Evolutionary conservation across 257 asterid species (phyloP).

Genomic region (Petunia secreta): DNA sequence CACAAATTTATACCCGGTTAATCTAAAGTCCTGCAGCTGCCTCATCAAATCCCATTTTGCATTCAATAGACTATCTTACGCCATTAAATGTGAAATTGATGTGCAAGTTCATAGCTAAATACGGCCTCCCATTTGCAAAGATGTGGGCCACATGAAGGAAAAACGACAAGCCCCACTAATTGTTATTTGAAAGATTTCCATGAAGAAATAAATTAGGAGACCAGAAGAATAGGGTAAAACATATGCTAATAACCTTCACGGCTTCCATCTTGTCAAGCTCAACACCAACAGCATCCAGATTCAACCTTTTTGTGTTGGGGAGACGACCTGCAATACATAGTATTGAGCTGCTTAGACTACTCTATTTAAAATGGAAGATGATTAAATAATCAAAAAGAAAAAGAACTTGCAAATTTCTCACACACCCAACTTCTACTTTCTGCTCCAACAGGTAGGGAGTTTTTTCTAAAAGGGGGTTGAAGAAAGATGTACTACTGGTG

Average conservation of each 20-base stretch:
- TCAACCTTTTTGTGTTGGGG: slow-evolving; percentile 89
- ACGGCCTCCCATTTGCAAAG: not conserved
- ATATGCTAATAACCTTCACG: slow-evolving; percentile 58
- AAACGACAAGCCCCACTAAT: slow-evolving; percentile 13
- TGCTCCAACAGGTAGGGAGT: not conserved
- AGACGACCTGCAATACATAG: slow-evolving; percentile 62
- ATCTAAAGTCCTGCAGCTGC: slow-evolving; percentile 5
- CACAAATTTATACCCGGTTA: not conserved
- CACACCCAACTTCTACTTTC: too few species aligned
- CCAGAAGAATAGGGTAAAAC: slow-evolving; percentile 8
- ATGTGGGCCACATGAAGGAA: not conserved
- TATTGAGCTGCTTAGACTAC: not conserved
- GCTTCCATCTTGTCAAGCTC: slow-evolving; percentile 76
- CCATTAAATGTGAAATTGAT: not conserved
- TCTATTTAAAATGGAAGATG: too few species aligned
- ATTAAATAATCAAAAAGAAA: too few species aligned
- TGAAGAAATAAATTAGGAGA: slow-evolving; percentile 23
- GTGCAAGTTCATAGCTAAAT: not conserved
- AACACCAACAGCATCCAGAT: slow-evolving; percentile 85
- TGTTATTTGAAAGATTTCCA: not conserved
- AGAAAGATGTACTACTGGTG: not conserved
- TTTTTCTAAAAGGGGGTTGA: too few species aligned
- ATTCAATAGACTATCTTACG: not conserved
- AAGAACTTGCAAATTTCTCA: too few species aligned
- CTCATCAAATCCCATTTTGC: not conserved